Evolutionary conservation across 352 stramenopile species (phyloP).

Genomic region (Salisapilia sapeloensis): DNA sequence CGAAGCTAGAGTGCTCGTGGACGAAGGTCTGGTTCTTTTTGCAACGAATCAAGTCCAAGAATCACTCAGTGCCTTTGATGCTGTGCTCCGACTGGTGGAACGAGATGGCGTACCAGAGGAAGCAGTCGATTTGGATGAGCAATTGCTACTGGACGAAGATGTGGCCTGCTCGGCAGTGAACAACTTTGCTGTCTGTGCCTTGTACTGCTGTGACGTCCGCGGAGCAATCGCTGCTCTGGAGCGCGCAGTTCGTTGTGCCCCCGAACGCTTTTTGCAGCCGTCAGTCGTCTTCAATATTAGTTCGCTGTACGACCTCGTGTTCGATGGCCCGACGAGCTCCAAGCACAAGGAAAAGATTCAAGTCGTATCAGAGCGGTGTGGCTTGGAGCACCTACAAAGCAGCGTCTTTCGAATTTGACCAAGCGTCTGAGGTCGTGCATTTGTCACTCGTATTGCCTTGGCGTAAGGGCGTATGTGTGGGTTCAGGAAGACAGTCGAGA

Average conservation of each 20-base stretch:
- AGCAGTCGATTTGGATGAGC: conserved; percentile 7
- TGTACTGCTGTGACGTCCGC: conserved; percentile 70
- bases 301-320: conserved; percentile 66
- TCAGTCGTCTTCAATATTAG: conserved; percentile 69
- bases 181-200: conserved; percentile 65
- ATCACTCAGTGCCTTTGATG: conserved; percentile 51
- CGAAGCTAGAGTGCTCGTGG: conserved; percentile 35
- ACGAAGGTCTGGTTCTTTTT: conserved; percentile 59
- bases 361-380: conserved; percentile 50
- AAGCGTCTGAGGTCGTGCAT: no score
- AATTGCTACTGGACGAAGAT: conserved; percentile 45
- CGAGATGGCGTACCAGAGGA: background rate
- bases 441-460: no score
- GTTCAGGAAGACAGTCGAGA: no score
- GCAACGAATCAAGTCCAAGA: conserved; percentile 70
- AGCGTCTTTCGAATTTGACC: conserved; percentile 57
- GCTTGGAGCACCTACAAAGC: conserved; percentile 56
- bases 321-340: conserved; percentile 57
- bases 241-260: conserved; percentile 47
- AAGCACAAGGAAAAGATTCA: conserved; percentile 76
- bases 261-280: conserved; percentile 44
- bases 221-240: conserved; percentile 48
- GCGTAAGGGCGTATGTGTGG: no score
- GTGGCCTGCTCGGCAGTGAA: conserved; percentile 55
- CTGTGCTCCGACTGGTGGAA: conserved; percentile 26